Conservation (phyloP, 1,284 basidiomycete species). For the Ustilago esculenta region DNA sequence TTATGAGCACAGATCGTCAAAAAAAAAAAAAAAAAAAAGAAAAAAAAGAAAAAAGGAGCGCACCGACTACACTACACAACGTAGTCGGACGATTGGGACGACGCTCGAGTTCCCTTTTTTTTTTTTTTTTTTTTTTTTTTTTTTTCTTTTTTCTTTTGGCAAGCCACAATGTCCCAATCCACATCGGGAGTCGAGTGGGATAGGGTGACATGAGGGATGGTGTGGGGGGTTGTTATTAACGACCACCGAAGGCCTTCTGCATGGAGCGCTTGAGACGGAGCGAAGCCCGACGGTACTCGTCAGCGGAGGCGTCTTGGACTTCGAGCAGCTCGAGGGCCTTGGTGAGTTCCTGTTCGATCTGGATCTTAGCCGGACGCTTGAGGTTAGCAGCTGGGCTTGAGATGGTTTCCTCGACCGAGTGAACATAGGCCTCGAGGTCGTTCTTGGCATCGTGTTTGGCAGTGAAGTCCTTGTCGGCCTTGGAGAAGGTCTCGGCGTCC, state of each 20-base stretch:
- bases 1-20: constrained; percentile 33
- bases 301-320: constrained; percentile 63
- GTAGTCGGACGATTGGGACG: constrained; percentile 1
- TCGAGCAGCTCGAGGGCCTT: constrained; percentile 67
- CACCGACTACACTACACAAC: too few relatives aligned
- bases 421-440: constrained; percentile 67
- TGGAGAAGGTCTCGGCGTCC: constrained; percentile 67
- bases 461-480: constrained; percentile 67
- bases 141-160: too few relatives aligned
- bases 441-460: constrained; percentile 66
- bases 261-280: constrained; percentile 65
- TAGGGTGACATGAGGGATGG: constrained; percentile 17
- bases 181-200: too few relatives aligned
- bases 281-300: constrained; percentile 65
- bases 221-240: too few relatives aligned
- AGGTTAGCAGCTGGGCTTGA: constrained; percentile 64
- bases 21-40: constrained; percentile 1
- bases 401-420: constrained; percentile 66
- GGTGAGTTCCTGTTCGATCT: constrained; percentile 67
- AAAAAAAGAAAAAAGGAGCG: too few relatives aligned
- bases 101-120: constrained; percentile 44
- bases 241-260: constrained; percentile 65
- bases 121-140: too few relatives aligned
- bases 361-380: constrained; percentile 65
- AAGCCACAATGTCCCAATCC: too few relatives aligned